phyloP scores from a whole-genome alignment of 2,329 filamentous ascomycete genomes.

The Graphilbum fragrans region DNA sequence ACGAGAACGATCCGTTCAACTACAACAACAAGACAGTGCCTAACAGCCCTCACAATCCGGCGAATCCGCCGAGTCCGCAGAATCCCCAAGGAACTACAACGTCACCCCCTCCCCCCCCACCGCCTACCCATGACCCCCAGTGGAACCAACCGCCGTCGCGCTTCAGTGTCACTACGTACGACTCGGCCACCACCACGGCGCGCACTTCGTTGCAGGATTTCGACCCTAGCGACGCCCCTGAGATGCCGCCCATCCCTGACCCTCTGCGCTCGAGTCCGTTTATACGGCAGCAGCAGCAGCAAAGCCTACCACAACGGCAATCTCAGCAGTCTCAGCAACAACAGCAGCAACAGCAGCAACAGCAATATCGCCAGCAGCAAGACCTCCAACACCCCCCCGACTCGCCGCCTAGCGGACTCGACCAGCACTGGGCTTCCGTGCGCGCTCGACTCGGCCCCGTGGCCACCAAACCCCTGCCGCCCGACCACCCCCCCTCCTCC shows the following conservation, averaged over 20 bases:
- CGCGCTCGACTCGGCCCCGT: too few species aligned
- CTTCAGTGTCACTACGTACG: constrained; percentile 53
- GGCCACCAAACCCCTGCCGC: too few species aligned
- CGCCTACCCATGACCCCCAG: constrained; percentile 14
- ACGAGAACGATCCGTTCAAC: constrained; percentile 11
- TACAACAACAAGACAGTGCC: constrained; percentile 11
- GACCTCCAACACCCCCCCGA: too few species aligned
- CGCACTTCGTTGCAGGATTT: constrained; percentile 18
- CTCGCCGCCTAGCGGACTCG: too few species aligned
- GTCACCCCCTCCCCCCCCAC: constrained; percentile 7
- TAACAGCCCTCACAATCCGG: too few species aligned
- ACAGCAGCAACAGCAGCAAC: neutral
- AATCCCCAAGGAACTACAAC: too few species aligned
- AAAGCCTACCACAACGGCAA: neutral
- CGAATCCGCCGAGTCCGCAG: too few species aligned
- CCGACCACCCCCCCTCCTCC: constrained; percentile 4
- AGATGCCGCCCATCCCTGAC: constrained; percentile 8
- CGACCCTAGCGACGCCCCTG: constrained; percentile 4
- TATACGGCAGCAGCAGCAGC: neutral
- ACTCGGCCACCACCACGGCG: constrained; percentile 40
- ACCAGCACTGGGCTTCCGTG: too few species aligned
- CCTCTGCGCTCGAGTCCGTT: constrained; percentile 1
- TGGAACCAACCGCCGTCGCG: constrained; percentile 44
- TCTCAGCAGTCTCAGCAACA: neutral
- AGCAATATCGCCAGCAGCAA: too few species aligned